Conservation (phyloP, 306 rosid species). For the Quercus wislizeni region DNA sequence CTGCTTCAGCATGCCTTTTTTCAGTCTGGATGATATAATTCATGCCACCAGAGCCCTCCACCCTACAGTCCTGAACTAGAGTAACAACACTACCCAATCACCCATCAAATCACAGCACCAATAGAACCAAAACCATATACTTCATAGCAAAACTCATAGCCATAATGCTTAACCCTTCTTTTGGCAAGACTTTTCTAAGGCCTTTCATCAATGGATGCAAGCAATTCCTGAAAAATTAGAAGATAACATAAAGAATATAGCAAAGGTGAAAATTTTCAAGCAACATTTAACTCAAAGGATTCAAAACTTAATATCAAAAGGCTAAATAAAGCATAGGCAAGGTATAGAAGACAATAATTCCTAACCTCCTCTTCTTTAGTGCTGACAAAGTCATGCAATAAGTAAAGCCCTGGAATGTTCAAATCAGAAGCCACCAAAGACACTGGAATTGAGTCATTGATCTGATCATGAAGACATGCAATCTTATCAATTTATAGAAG, state of each 20-base stretch:
- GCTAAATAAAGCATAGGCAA: conserved; percentile 9
- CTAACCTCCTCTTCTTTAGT: conserved; percentile 73
- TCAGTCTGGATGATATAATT: too few relatives aligned
- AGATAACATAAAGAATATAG: not conserved
- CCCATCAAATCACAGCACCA: conserved; percentile 25
- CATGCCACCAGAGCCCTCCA: conserved; percentile 85
- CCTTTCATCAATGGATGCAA: conserved; percentile 60
- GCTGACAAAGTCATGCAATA: conserved; percentile 67
- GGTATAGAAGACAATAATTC: conserved; percentile 13
- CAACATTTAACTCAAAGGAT: not conserved
- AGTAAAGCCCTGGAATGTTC: conserved; percentile 73
- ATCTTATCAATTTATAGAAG: conserved; percentile 16
- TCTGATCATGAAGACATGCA: conserved; percentile 33
- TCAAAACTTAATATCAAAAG: not conserved
- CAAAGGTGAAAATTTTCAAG: not conserved
- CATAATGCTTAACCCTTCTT: conserved; percentile 95
- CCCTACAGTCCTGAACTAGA: conserved; percentile 78
- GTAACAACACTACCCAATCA: not conserved
- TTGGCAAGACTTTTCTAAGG: conserved; percentile 76
- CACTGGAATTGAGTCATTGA: conserved; percentile 53
- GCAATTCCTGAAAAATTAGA: conserved; percentile 49
- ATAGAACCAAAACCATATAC: conserved; percentile 28
- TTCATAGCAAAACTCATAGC: conserved; percentile 81
- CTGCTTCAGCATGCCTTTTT: too few relatives aligned
- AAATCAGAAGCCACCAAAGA: conserved; percentile 65